Evolutionary conservation across 2,329 filamentous ascomycete species (phyloP).

Genomic region (Ophiocordyceps australis): DNA sequence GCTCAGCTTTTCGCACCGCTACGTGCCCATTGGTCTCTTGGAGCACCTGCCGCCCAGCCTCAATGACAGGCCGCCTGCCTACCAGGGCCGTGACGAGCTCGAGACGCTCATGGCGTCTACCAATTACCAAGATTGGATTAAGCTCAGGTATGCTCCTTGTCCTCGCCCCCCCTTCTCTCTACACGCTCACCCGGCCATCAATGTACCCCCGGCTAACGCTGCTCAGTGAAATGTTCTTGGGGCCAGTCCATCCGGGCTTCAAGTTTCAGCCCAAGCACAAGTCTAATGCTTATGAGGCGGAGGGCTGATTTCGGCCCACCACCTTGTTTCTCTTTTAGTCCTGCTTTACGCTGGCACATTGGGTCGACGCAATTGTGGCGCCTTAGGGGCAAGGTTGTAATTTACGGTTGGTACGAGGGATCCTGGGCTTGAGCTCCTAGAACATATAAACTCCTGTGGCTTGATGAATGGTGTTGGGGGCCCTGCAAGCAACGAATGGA

Average conservation of each 20-base stretch:
- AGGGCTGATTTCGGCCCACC: no score
- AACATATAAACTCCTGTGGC: no score
- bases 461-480: no score
- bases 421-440: no score
- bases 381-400: no score
- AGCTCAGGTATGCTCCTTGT: constrained; percentile 58
- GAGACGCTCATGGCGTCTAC: constrained; percentile 84
- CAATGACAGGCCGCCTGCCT: constrained; percentile 77
- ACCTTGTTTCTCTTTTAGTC: no score
- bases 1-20: constrained; percentile 83
- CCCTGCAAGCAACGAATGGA: no score
- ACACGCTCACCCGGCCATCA: constrained; percentile 5
- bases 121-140: constrained; percentile 97
- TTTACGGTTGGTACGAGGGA: no score
- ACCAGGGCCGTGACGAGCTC: constrained; percentile 68
- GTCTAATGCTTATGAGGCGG: constrained; percentile 73
- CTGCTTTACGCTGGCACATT: no score
- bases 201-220: no score
- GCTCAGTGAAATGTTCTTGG: constrained; percentile 90
- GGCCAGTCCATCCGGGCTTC: constrained; percentile 77
- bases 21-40: constrained; percentile 75
- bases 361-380: no score
- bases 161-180: background rate
- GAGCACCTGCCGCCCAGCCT: constrained; percentile 77
- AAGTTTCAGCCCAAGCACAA: constrained; percentile 96